phyloP scores from a whole-genome alignment of 2,329 filamentous ascomycete genomes.

The Trichoderma afroharzianum region DNA sequence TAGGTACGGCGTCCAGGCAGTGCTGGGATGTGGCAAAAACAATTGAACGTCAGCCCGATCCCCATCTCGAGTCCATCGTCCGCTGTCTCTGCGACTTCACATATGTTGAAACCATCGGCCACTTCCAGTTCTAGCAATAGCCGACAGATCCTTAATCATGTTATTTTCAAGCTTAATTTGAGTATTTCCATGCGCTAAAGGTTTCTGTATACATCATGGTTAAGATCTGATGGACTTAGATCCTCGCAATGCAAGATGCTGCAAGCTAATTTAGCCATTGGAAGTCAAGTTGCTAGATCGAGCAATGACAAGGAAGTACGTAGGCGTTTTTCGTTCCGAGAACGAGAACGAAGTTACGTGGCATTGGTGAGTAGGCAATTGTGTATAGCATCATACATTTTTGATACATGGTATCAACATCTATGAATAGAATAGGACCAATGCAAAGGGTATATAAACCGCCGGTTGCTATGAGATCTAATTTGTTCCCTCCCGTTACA shows the following conservation, averaged over 20 bases:
- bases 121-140: not conserved
- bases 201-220: not conserved
- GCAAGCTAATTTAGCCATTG: not conserved
- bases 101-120: not conserved
- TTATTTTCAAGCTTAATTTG: not conserved
- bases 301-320: not conserved
- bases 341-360: not conserved
- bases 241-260: not conserved
- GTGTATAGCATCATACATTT: not conserved
- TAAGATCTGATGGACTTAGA: not conserved
- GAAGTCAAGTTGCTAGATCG: not conserved
- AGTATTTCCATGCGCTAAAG: not conserved
- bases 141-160: not conserved
- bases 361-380: not conserved
- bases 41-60: not conserved
- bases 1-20: not conserved
- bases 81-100: not conserved
- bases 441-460: not conserved
- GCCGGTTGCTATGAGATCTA: not conserved
- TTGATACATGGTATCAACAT: not conserved
- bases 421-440: not conserved
- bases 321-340: not conserved
- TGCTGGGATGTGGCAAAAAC: not conserved
- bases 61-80: not conserved
- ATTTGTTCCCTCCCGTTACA: not conserved